phyloP scores from a whole-genome alignment of 2,329 filamentous ascomycete species.

The Fusarium buharicum region DNA sequence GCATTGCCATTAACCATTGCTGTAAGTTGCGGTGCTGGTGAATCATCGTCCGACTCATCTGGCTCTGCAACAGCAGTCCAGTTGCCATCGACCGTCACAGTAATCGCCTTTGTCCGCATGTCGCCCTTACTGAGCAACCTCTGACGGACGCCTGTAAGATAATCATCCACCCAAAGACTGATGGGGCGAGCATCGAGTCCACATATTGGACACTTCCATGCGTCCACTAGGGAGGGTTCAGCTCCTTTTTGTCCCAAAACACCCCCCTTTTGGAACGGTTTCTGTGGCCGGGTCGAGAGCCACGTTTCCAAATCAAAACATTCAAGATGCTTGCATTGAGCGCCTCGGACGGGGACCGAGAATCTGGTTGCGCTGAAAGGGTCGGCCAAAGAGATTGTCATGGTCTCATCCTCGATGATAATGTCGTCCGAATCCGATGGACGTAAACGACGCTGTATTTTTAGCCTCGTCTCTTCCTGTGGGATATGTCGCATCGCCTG shows the following conservation, averaged over 20 bases:
- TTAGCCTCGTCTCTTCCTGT: constrained; percentile 61
- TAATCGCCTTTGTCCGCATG: constrained; percentile 47
- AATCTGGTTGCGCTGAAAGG: constrained; percentile 75
- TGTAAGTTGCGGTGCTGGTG: constrained; percentile 18
- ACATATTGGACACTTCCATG: constrained; percentile 91
- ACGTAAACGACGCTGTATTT: constrained; percentile 64
- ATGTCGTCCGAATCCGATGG: constrained; percentile 65
- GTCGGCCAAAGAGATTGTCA: constrained; percentile 71
- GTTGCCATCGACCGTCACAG: constrained; percentile 45
- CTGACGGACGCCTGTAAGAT: constrained; percentile 70
- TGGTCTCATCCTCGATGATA: constrained; percentile 64
- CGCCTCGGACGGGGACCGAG: constrained; percentile 76
- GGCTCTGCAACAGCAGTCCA: constrained; percentile 50
- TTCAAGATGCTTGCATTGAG: constrained; percentile 78
- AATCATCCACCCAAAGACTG: constrained; percentile 77
- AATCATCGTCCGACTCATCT: constrained; percentile 45
- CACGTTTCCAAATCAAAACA: constrained; percentile 92
- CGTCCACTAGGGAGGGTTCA: constrained; percentile 70
- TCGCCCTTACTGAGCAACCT: constrained; percentile 54
- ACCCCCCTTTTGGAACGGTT: constrained; percentile 45
- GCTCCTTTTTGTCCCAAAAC: constrained; percentile 16
- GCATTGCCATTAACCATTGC: constrained; percentile 4
- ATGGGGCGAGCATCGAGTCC: constrained; percentile 78
- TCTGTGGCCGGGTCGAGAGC: constrained; percentile 71
- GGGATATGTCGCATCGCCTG: constrained; percentile 52